Base-by-base conservation (phyloP, 805 yeast species). In the Wickerhamia fluorescens region DNA sequence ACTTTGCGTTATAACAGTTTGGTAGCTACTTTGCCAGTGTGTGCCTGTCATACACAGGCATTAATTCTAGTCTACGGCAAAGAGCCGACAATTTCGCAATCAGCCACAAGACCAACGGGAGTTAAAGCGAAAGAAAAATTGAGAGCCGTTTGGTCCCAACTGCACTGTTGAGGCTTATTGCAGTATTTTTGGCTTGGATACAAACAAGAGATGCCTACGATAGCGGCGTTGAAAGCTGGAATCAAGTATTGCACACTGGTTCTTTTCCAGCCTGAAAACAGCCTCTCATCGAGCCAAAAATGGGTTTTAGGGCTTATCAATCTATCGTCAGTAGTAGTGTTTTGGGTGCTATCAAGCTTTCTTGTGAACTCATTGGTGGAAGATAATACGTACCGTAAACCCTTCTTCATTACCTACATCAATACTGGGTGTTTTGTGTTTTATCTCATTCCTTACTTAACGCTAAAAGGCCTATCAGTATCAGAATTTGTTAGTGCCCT, bases 341-440 rank as follows among this genome's bases (percentile, higher is more conserved):
- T 86, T 14, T 89, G 98, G 98, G 96, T 92, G 7, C 58, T 81
- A 20, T 85, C 95, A 4, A 84, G 95, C 4, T 89, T 87, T 42
- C 53, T 89, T 26, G 79, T 92, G 20, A 87, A 84, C 53, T 78
- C 75, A 24, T 61, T 85, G 23, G 81, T 85, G 42, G 86, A 78
- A 41, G 68, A 71, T 26, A 73, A 69, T 34, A 59, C 68, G 16
- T 92, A 86, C 53, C 58, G 86, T 27, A 92, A 92, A 56, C 98
- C 98, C 11, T 88, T 86, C 49, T 72, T 88, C 37, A 83, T 92
- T 42, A 92, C 98, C 3, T 92, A 89, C 59, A 55, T 89, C 42
- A 92, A 88, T 58, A 88, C 97, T 0, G 78, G 86, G 1, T 73
- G 92, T 4, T 92, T 92, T 52, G 66, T 75, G 6, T 63, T 89